phyloP scores from a whole-genome alignment of 495 filamentous ascomycete genomes.

The Talaromyces proteolyticus region DNA sequence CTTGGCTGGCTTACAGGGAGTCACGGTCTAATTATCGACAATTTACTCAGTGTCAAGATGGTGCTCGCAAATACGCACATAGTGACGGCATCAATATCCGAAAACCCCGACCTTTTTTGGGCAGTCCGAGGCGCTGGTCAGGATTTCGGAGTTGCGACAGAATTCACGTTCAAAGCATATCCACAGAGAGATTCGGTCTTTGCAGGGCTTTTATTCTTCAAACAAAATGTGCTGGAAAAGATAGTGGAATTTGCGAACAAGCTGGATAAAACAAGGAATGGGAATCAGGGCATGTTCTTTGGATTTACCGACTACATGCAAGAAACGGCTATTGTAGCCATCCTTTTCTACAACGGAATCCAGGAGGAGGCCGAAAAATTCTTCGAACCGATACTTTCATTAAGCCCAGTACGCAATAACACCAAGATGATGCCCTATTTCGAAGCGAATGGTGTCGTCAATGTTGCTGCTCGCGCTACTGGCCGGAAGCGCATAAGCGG shows the following conservation, averaged over 20 bases:
- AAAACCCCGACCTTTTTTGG: slow-evolving; percentile 42
- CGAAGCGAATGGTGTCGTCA: slow-evolving; percentile 29
- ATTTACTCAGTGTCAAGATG: slow-evolving; percentile 39
- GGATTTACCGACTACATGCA: slow-evolving; percentile 27
- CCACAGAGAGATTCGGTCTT: slow-evolving; percentile 37
- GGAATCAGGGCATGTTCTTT: slow-evolving; percentile 31
- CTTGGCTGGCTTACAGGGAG: slow-evolving; percentile 46
- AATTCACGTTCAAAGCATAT: slow-evolving; percentile 42
- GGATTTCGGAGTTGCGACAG: slow-evolving; percentile 39
- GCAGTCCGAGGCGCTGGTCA: slow-evolving; percentile 41
- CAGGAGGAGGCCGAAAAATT: slow-evolving; percentile 30
- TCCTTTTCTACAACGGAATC: slow-evolving; percentile 47
- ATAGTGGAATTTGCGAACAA: slow-evolving; percentile 36
- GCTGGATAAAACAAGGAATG: slow-evolving; percentile 22
- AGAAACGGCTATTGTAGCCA: slow-evolving; percentile 30
- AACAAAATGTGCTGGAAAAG: slow-evolving; percentile 26
- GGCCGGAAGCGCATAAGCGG: slow-evolving; percentile 10
- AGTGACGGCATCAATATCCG: slow-evolving; percentile 26
- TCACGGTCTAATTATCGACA: slow-evolving; percentile 48
- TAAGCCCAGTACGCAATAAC: slow-evolving; percentile 31
- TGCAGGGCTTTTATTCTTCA: slow-evolving; percentile 39
- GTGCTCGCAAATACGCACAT: slow-evolving; percentile 45
- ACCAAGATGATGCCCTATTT: slow-evolving; percentile 35
- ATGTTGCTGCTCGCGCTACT: background rate
- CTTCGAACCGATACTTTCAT: slow-evolving; percentile 28